Percentiles rank a stretch among this genome's conserved stretches.
Evolutionary conservation across 2,329 filamentous ascomycete species (phyloP).

Genomic region (Beauveria pseudobassiana): DNA sequence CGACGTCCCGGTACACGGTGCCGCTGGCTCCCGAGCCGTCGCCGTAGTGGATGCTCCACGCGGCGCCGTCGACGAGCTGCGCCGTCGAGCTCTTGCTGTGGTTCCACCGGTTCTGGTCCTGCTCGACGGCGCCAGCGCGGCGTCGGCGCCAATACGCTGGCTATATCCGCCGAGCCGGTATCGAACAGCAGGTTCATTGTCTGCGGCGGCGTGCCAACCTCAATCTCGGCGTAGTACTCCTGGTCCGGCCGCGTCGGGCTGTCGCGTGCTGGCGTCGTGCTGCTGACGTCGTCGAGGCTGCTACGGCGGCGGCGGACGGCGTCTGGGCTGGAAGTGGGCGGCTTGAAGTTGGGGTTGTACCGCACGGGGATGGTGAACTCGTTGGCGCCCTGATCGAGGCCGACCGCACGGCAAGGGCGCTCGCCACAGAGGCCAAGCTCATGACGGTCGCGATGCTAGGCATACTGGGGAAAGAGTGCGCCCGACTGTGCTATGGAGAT

Average conservation of each 20-base stretch:
- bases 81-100: conserved; percentile 31
- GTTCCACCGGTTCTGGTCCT: conserved; percentile 31
- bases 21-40: conserved; percentile 35
- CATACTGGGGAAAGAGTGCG: background rate
- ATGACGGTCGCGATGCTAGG: background rate
- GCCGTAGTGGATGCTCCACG: conserved; percentile 37
- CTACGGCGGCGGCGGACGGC: background rate
- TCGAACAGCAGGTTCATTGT: conserved; percentile 33
- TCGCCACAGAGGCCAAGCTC: background rate
- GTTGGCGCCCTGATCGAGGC: background rate
- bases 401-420: background rate
- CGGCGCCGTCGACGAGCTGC: conserved; percentile 25
- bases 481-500: background rate
- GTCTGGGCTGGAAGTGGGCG: background rate
- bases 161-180: conserved; percentile 36
- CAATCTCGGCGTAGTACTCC: conserved; percentile 4
- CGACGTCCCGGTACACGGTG: conserved; percentile 35
- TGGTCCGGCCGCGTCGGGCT: background rate
- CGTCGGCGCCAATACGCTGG: conserved; percentile 23
- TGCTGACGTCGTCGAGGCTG: background rate
- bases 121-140: conserved; percentile 16
- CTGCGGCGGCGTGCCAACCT: conserved; percentile 26
- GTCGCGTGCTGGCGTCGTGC: background rate
- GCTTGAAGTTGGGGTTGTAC: conserved; percentile 1
- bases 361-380: background rate